Evolutionary conservation across 2,329 filamentous ascomycete species (phyloP).

Genomic region (Didymella pinodella): DNA sequence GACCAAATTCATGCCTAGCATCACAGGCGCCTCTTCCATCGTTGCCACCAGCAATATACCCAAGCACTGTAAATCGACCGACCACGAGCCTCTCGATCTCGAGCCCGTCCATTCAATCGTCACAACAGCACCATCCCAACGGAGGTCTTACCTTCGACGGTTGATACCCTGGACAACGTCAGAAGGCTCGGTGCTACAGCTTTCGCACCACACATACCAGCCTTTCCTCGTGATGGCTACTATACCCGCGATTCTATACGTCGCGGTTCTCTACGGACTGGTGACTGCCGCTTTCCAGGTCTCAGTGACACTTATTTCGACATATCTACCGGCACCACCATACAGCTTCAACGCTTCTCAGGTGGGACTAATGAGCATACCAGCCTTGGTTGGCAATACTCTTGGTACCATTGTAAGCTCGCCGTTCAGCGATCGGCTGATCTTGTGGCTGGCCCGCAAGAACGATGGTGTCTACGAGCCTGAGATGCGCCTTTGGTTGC

Average conservation of each 20-base stretch:
- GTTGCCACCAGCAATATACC: neutral
- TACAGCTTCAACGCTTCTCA: slow-evolving; percentile 52
- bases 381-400: slow-evolving; percentile 48
- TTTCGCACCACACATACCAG: slow-evolving; percentile 13
- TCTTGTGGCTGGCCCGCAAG: slow-evolving; percentile 53
- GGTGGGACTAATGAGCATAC: slow-evolving; percentile 53
- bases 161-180: slow-evolving; percentile 11
- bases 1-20: slow-evolving; percentile 23
- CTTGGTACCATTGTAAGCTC: slow-evolving; percentile 45
- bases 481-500: slow-evolving; percentile 56
- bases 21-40: slow-evolving; percentile 17
- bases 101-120: slow-evolving; percentile 12
- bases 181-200: slow-evolving; percentile 5
- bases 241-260: slow-evolving; percentile 15
- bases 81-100: slow-evolving; percentile 8
- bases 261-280: slow-evolving; percentile 19
- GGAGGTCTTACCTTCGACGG: slow-evolving; percentile 16
- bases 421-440: slow-evolving; percentile 43
- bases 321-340: slow-evolving; percentile 34
- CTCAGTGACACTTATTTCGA: slow-evolving; percentile 16
- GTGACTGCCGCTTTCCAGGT: slow-evolving; percentile 15
- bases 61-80: slow-evolving; percentile 1
- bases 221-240: slow-evolving; percentile 16
- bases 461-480: slow-evolving; percentile 61
- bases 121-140: neutral